A percentile compares a stretch with the other conserved stretches of the same genome.
Evolutionary conservation across 1,139 yeast species (phyloP).

Genomic region (Candida smagusa): DNA sequence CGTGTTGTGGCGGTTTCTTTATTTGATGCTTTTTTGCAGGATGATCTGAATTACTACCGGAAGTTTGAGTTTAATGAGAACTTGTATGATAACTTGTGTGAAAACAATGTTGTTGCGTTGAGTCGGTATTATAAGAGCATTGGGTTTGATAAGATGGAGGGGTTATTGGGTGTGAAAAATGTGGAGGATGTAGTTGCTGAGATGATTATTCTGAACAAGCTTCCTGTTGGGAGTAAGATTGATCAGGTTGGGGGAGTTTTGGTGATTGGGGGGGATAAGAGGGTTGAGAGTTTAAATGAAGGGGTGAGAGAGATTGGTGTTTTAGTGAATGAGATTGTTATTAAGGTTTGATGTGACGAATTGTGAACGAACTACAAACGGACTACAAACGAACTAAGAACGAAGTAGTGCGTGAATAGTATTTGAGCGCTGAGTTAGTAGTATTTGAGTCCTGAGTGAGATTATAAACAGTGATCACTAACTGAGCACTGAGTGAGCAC

Average conservation of each 20-base stretch:
- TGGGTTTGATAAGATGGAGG: conserved; percentile 15
- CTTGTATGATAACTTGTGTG: conserved; percentile 23
- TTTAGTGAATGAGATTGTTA: conserved; percentile 15
- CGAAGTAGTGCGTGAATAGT: too few species aligned
- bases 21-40: conserved; percentile 17
- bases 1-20: conserved; percentile 17
- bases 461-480: too few species aligned
- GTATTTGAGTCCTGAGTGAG: too few species aligned
- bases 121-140: conserved; percentile 29
- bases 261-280: conserved; percentile 20
- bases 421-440: too few species aligned
- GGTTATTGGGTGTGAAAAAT: conserved; percentile 15
- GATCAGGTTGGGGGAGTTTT: conserved; percentile 31
- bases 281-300: conserved; percentile 12
- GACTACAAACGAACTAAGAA: too few species aligned
- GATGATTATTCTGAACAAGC: conserved; percentile 35
- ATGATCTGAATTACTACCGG: conserved; percentile 7
- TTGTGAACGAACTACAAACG: too few species aligned
- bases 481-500: too few species aligned
- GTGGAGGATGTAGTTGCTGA: conserved; percentile 24
- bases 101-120: conserved; percentile 29
- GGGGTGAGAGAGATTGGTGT: conserved; percentile 25
- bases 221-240: conserved; percentile 28
- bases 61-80: conserved; percentile 8
- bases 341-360: conserved; percentile 1